Conservation (phyloP, 2,329 filamentous ascomycete species). For the Fusarium sp. region DNA sequence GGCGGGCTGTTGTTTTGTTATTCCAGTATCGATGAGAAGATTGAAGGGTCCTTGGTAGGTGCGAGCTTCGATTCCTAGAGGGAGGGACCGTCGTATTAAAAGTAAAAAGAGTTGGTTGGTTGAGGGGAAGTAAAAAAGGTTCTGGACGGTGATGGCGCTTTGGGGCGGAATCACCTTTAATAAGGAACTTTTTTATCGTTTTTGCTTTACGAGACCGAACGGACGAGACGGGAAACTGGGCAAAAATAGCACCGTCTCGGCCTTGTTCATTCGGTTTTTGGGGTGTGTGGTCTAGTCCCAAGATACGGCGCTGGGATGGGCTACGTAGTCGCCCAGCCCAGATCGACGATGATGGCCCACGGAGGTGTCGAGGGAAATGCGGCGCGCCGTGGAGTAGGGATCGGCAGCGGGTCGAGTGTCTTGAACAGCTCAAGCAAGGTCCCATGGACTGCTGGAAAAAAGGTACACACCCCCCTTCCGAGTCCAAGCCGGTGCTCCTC, state of each 20-base stretch:
- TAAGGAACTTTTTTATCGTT: constrained; percentile 4
- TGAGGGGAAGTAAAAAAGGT: background rate
- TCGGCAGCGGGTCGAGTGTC: constrained; percentile 27
- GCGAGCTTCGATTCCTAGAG: background rate
- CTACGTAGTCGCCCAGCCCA: constrained; percentile 21
- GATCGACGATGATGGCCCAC: constrained; percentile 36
- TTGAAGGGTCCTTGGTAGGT: constrained; percentile 30
- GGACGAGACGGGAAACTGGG: constrained; percentile 13
- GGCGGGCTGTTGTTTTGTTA: background rate
- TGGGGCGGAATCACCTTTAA: constrained; percentile 20
- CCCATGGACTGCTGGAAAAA: constrained; percentile 11
- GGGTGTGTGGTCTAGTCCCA: background rate
- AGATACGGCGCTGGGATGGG: background rate
- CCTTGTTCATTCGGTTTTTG: constrained; percentile 1
- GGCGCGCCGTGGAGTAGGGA: constrained; percentile 28
- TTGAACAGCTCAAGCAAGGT: constrained; percentile 11
- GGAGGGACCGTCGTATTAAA: background rate
- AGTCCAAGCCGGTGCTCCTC: constrained; percentile 1
- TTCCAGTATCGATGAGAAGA: constrained; percentile 7
- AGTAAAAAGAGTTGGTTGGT: background rate
- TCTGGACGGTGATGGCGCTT: constrained; percentile 7
- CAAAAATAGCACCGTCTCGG: constrained; percentile 17
- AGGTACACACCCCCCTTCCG: background rate
- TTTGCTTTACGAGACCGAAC: background rate
- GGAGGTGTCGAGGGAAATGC: constrained; percentile 24